Conservation (phyloP, 225 moss, liverwort and hornwort species). For the Pleurozium schreberi region DNA sequence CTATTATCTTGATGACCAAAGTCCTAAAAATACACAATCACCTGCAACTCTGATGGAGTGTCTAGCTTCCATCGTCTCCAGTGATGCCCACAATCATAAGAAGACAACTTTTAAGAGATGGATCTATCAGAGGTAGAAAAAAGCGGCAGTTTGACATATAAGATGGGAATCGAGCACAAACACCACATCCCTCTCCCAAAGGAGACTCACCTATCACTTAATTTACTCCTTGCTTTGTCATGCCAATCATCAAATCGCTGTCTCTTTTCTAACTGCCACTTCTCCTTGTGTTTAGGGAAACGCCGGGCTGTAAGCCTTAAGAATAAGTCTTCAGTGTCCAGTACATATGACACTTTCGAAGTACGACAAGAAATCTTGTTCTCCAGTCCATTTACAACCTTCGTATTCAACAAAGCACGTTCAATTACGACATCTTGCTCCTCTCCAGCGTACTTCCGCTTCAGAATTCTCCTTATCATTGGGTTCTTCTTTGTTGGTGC, state of each 20-base stretch:
- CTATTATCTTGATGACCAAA: neutral
- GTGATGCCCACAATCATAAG: neutral
- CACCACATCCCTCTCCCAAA: neutral
- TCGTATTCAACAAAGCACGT: conserved; percentile 15
- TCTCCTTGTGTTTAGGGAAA: neutral
- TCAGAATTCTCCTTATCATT: conserved; percentile 11
- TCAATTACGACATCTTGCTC: conserved; percentile 17
- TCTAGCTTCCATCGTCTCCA: neutral
- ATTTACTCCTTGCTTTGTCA: neutral
- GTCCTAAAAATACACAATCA: neutral
- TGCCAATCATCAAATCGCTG: conserved; percentile 5
- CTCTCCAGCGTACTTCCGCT: conserved; percentile 7
- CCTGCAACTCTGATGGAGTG: neutral
- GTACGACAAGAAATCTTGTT: conserved; percentile 77
- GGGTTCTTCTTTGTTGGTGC: conserved; percentile 4
- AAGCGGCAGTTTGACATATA: neutral
- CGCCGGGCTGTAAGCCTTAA: conserved; percentile 8
- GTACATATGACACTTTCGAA: conserved; percentile 78
- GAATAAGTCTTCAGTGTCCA: conserved; percentile 73
- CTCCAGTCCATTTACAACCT: conserved; percentile 69
- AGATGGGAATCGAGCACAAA: neutral
- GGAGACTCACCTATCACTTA: conserved; percentile 7
- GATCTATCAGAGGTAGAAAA: neutral
- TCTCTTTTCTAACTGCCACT: neutral
- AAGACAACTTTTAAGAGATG: neutral